Percentiles rank a stretch among this genome's conserved stretches.
phyloP scores from a whole-genome alignment of 1,284 basidiomycete genomes.

The Sphagnurus paluster region DNA sequence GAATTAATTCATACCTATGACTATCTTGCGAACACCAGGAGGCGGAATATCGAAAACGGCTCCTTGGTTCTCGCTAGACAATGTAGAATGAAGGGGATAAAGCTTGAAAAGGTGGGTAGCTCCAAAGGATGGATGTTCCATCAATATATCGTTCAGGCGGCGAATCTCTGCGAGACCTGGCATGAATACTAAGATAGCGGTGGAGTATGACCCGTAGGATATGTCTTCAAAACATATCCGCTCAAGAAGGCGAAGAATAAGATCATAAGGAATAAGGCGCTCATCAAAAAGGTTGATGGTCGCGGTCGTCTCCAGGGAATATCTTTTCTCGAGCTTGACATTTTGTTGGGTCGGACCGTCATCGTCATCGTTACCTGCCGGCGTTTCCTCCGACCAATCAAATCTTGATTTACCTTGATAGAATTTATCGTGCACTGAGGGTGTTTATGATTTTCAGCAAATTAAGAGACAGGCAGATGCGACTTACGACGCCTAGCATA shows the following conservation, averaged over 20 bases:
- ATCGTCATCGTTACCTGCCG: conserved; percentile 67
- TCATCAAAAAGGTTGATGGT: conserved; percentile 92
- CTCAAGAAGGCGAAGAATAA: conserved; percentile 87
- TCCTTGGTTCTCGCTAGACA: conserved; percentile 88
- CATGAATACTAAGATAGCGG: conserved; percentile 91
- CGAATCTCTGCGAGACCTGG: conserved; percentile 94
- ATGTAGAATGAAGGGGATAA: conserved; percentile 91
- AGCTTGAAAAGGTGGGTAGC: conserved; percentile 69
- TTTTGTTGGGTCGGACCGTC: conserved; percentile 42
- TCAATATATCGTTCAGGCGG: conserved; percentile 80
- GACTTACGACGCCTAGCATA: conserved; percentile 75
- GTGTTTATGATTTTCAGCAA: conserved; percentile 1
- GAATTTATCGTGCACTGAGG: conserved; percentile 58
- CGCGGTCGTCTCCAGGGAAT: conserved; percentile 70
- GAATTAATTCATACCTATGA: conserved; percentile 65
- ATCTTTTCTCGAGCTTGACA: conserved; percentile 69
- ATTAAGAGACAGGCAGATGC: neutral
- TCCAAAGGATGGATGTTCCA: conserved; percentile 78
- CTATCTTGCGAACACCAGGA: conserved; percentile 83
- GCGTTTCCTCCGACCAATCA: conserved; percentile 77
- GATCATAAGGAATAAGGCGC: conserved; percentile 86
- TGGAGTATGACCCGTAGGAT: conserved; percentile 61
- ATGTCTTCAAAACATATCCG: conserved; percentile 78
- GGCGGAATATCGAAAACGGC: conserved; percentile 91
- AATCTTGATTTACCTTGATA: conserved; percentile 59